A percentile compares a stretch with the other conserved stretches of the same genome.
These are phyloP conservation scores for Aphanocladium album DNA, from an alignment of 2,329 filamentous ascomycete species.

Conservation along the genomic window DNA sequence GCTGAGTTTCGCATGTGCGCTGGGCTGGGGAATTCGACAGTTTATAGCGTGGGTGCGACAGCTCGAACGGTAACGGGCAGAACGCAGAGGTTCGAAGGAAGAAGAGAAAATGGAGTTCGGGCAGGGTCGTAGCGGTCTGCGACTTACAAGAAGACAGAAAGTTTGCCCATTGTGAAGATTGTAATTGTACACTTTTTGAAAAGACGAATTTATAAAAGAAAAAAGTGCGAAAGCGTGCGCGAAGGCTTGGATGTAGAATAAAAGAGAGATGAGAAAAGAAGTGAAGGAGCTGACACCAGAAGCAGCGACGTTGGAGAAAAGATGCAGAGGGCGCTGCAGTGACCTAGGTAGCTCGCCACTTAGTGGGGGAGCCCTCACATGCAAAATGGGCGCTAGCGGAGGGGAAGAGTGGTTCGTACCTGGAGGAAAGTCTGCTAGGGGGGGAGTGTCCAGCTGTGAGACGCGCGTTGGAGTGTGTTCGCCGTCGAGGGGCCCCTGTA, in stretches of 20 bases:
- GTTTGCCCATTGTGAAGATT: background rate
- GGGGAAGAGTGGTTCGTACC: background rate
- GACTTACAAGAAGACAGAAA: constrained; percentile 10
- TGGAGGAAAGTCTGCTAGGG: background rate
- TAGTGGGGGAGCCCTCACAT: background rate
- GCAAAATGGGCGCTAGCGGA: background rate
- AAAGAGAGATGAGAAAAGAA: background rate
- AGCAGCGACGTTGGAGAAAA: background rate
- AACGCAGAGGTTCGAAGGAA: background rate
- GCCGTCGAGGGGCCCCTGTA: background rate
- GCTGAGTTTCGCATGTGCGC: background rate
- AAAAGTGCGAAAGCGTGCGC: background rate
- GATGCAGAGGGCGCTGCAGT: background rate
- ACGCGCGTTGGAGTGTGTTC: too few species aligned
- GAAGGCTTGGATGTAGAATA: background rate
- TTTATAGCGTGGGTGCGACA: background rate
- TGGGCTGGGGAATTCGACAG: background rate
- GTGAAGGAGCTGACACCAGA: background rate
- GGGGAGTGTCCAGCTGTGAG: background rate
- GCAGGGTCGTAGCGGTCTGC: background rate
- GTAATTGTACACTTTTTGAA: background rate
- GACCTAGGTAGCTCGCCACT: background rate
- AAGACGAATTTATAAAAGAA: background rate
- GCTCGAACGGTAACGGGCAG: background rate
- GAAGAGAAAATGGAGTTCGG: background rate